Evolutionary conservation across 495 filamentous ascomycete species (phyloP), one percentile per base, ranked within the genome.

Genomic region (Ramalina peruviana): DNA sequence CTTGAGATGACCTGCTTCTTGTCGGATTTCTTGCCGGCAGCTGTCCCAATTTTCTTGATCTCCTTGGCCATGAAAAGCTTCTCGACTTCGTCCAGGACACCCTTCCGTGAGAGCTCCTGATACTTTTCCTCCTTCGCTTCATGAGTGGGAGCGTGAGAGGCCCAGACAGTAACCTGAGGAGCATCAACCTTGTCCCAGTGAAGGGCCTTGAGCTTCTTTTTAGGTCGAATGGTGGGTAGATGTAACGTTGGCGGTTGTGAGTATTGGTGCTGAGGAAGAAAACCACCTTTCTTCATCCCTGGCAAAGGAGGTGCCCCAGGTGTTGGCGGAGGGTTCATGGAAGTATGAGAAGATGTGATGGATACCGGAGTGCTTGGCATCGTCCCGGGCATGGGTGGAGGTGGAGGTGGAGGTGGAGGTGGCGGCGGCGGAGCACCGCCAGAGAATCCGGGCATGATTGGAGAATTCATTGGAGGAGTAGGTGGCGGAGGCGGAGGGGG

Each of bases 151-250:
- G 85, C 79, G 63, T 94, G 86, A 15, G 78, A 69, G 37, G 92
- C 92, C 93, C 93, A 98, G 53, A 97, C 86, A 33, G 92, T 97
- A 36, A 90, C 86, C 61, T 94, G 82, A 15, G 88, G 85, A 46
- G 87, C 74, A 65, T 98, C 92, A 36, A 98, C 85, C 68, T 98
- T 98, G 62, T 98, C 92, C 92, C 92, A 98, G 70, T 98, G 92
- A 53, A 98, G 76, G 36, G 92, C 89, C 77, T 98, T 98, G 59
- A 98, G 85, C 68, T 97, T 98, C 80, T 93, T 96, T 75, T 95
- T 97, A 30, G 93, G 89, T 56, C 90, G 73, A 23, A 85, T 85
- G 55, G 85, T 83, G 26, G 87, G 77, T 60, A 86, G 70, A 39
- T 74, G 68, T 41, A 79, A 67, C 12, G 67, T 68, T 20, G 72